Evolutionary conservation across 2,329 filamentous ascomycete genomes (phyloP), one percentile per base, ranked within the genome.

Genomic region (Penicillium expansum): DNA sequence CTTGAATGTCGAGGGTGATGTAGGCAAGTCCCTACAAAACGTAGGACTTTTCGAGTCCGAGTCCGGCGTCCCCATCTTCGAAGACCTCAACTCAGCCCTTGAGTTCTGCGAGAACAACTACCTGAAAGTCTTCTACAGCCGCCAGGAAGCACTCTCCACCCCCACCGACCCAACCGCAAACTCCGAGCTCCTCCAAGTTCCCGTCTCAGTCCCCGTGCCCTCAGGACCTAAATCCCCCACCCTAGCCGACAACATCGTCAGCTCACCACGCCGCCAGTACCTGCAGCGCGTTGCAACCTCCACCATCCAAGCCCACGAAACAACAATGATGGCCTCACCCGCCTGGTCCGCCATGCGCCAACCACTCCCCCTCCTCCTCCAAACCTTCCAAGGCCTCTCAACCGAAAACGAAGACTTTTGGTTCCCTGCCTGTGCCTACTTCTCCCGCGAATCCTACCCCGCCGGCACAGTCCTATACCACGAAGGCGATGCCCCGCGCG

Each of bases 61-160:
- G 27, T 86, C 86, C 35, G 86, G 87, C 13, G 91, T 96, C 6
- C 83, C 86, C 58, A 85, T 97, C 53, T 91, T 97, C 64, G 89
- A 92, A 41, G 88, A 95, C 61, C 84, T 99, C 52, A 99, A 99
- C 72, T 92, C 91, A 6, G 93, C 93, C 0, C 81, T 99, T 1
- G 94, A 99, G 71, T 90, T 87, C 62, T 97, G 93, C 74, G 94
- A 99, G 71, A 99, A 99, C 66, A 90, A 96, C 67, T 84, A 97
- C 6, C 82, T 99, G 42, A 92, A 90, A 68, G 88, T 88, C 0
- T 84, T 92, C 37, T 93, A 93, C 69, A 83, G 82, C 37, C 85
- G 83, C 62, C 88, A 87, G 64, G 87, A 90, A 57, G 70, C 68
- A 13, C 56, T 74, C n/a, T 38, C 65, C 20, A 68, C 56, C 11